These are phyloP conservation scores for Pseudozyma tsukubaensis DNA, from an alignment of 1,284 basidiomycete species.

Conservation along the genomic window DNA sequence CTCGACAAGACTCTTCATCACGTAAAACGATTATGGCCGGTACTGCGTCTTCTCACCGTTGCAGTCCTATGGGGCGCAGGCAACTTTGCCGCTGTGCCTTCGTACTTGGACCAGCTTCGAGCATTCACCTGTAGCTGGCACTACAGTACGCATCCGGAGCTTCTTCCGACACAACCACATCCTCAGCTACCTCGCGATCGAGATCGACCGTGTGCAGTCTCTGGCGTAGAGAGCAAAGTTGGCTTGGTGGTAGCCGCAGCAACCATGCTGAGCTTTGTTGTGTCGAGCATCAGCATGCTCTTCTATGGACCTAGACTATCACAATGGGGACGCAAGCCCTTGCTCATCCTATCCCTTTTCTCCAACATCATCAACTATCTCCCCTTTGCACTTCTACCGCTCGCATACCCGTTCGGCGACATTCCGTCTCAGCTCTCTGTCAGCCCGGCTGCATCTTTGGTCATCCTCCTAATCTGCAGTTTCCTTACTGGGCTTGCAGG, in stretches of 20 bases:
- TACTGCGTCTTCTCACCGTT: slow-evolving; percentile 32
- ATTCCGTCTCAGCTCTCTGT: slow-evolving; percentile 31
- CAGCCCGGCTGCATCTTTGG: slow-evolving; percentile 33
- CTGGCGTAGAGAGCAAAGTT: slow-evolving; percentile 45
- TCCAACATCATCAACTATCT: slow-evolving; percentile 47
- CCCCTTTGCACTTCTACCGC: slow-evolving; percentile 39
- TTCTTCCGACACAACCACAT: slow-evolving; percentile 30
- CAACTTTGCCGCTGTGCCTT: slow-evolving; percentile 35
- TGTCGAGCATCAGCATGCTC: slow-evolving; percentile 48
- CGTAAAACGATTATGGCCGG: slow-evolving; percentile 25
- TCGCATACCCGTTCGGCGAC: slow-evolving; percentile 43
- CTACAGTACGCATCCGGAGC: slow-evolving; percentile 31
- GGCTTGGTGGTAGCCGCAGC: slow-evolving; percentile 41
- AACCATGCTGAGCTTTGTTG: slow-evolving; percentile 43
- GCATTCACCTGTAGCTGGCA: slow-evolving; percentile 41
- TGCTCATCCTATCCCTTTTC: slow-evolving; percentile 39
- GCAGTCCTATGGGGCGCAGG: slow-evolving; percentile 35
- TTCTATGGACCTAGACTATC: slow-evolving; percentile 46
- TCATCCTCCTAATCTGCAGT: slow-evolving; percentile 34
- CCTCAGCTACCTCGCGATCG: slow-evolving; percentile 32
- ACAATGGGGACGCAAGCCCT: slow-evolving; percentile 43
- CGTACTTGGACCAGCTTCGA: slow-evolving; percentile 40
- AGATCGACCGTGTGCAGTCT: slow-evolving; percentile 43
- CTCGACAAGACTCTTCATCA: slow-evolving; percentile 2
- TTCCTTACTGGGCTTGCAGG: slow-evolving; percentile 42